These are phyloP conservation scores for Cokeromyces recurvatus DNA, from an alignment of 371 early-diverging fungal species.

Conservation along the genomic window DNA sequence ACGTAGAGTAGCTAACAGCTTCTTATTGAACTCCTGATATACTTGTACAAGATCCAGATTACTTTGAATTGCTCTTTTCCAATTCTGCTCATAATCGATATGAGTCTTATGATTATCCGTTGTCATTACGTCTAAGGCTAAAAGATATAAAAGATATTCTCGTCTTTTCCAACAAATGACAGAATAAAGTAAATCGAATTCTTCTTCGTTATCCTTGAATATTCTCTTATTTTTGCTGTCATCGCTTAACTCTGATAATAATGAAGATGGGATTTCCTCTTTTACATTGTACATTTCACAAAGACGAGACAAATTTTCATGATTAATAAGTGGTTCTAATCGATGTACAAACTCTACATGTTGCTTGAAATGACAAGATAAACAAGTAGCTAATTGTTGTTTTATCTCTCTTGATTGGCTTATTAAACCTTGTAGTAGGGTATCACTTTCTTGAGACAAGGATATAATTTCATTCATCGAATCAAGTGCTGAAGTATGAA, in stretches of 20 bases:
- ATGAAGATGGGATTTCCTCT: slow-evolving; percentile 5
- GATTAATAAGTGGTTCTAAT: slow-evolving; percentile 26
- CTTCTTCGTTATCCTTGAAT: no score
- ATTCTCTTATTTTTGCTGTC: slow-evolving; percentile 1
- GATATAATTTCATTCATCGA: slow-evolving; percentile 25
- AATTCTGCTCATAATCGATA: slow-evolving; percentile 22
- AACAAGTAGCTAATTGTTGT: slow-evolving; percentile 6
- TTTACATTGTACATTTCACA: slow-evolving; percentile 39
- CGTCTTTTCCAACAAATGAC: slow-evolving; percentile 32
- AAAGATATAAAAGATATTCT: slow-evolving; percentile 34
- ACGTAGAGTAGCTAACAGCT: no score
- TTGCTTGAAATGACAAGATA: slow-evolving; percentile 16
- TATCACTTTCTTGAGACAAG: slow-evolving; percentile 28
- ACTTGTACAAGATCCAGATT: slow-evolving; percentile 16
- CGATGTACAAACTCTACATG: slow-evolving; percentile 10
- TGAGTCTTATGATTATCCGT: slow-evolving; percentile 23
- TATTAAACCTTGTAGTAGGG: slow-evolving; percentile 7
- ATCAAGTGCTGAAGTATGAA: slow-evolving; percentile 26
- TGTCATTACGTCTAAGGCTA: slow-evolving; percentile 44
- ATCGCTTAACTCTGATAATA: not conserved
- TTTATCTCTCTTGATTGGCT: slow-evolving; percentile 9
- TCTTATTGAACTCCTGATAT: slow-evolving; percentile 16
- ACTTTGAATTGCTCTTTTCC: slow-evolving; percentile 26
- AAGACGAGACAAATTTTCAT: slow-evolving; percentile 23
- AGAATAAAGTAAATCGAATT: slow-evolving; percentile 18